Evolutionary conservation across 768 basidiomycete genomes (phyloP).

Genomic region (Boletus sp.): DNA sequence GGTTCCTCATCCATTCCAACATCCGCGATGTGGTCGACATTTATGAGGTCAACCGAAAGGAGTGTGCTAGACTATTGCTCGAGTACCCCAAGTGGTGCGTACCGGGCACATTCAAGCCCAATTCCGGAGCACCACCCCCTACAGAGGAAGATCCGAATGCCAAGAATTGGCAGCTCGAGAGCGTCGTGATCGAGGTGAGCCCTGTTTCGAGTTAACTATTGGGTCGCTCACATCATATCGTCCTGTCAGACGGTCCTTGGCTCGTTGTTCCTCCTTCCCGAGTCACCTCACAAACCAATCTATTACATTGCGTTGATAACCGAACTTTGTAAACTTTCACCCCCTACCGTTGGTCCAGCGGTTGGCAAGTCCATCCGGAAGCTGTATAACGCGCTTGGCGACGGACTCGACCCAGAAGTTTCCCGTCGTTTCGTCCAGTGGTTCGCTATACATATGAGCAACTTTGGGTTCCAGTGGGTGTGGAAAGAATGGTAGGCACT

Average conservation of each 20-base stretch:
- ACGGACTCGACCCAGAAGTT: slow-evolving; percentile 85
- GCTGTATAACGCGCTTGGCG: slow-evolving; percentile 74
- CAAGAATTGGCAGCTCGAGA: slow-evolving; percentile 87
- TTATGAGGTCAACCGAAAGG: slow-evolving; percentile 95
- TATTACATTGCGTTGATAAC: slow-evolving; percentile 89
- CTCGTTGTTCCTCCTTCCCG: slow-evolving; percentile 72
- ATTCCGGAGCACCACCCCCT: slow-evolving; percentile 53
- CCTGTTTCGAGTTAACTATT: background rate
- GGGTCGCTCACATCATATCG: background rate
- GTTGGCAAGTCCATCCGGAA: slow-evolving; percentile 94
- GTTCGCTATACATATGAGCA: slow-evolving; percentile 96
- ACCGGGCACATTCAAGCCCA: slow-evolving; percentile 81
- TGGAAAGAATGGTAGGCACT: slow-evolving; percentile 93
- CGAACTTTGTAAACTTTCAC: slow-evolving; percentile 93
- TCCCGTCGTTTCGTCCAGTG: slow-evolving; percentile 85
- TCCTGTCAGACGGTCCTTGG: slow-evolving; percentile 65
- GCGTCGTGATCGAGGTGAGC: slow-evolving; percentile 78
- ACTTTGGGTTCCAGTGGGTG: slow-evolving; percentile 97
- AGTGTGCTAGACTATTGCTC: slow-evolving; percentile 83
- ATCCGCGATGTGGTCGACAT: slow-evolving; percentile 80
- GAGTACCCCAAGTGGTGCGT: slow-evolving; percentile 84
- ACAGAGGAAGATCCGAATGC: slow-evolving; percentile 50
- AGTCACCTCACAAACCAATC: slow-evolving; percentile 70
- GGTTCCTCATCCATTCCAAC: slow-evolving; percentile 75
- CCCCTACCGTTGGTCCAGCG: slow-evolving; percentile 89